phyloP scores from a whole-genome alignment of 345 rosid species.

The Erysimum cheiranthoides region DNA sequence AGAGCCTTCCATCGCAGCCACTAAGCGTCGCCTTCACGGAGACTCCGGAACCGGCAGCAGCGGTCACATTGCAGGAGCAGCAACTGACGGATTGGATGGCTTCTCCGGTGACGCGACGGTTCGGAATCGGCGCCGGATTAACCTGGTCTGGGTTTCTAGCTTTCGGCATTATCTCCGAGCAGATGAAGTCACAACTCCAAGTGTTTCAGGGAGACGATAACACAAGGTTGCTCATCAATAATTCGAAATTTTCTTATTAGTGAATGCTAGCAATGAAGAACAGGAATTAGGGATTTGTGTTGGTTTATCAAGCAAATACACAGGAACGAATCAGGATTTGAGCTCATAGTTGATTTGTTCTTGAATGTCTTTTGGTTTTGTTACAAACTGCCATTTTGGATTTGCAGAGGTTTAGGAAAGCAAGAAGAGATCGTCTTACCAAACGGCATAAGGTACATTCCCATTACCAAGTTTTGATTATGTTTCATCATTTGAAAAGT shows the following conservation, averaged over 20 bases:
- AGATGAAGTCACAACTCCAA: conserved; percentile 68
- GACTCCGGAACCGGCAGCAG: background rate
- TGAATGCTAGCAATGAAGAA: background rate
- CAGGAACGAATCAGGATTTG: conserved; percentile 9
- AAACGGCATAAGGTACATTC: conserved; percentile 75
- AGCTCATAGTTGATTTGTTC: conserved; percentile 2
- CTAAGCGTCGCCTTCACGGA: conserved; percentile 16
- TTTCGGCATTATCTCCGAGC: conserved; percentile 71
- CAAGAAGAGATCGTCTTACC: conserved; percentile 74
- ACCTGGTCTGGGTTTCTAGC: conserved; percentile 76
- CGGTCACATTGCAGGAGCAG: conserved; percentile 34
- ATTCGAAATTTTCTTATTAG: background rate
- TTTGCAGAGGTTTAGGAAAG: conserved; percentile 63
- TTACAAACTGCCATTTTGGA: background rate
- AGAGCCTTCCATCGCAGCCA: conserved; percentile 33
- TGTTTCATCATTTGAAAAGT: background rate
- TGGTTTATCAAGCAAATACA: background rate
- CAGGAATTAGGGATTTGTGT: background rate
- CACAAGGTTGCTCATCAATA: conserved; percentile 56
- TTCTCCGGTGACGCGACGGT: conserved; percentile 78
- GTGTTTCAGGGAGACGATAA: conserved; percentile 64
- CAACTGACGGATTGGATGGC: conserved; percentile 70
- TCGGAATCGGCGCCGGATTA: conserved; percentile 85
- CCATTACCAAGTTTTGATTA: background rate
- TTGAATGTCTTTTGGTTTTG: background rate